Evolutionary conservation across 164 flowering plant genomes (phyloP).

Genomic region (Akebia trifoliata): DNA sequence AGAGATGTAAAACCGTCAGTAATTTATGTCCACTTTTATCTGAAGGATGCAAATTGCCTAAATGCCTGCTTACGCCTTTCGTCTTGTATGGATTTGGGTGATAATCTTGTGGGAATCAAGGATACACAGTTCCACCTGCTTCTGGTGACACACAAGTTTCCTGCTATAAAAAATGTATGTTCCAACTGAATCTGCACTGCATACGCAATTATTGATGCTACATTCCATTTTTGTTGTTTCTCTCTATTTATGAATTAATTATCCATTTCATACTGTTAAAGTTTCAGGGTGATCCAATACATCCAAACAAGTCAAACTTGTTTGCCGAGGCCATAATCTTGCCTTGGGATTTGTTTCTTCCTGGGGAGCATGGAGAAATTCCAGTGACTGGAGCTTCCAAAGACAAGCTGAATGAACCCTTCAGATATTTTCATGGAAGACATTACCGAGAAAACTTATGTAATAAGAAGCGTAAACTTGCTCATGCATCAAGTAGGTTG

Average conservation of each 20-base stretch:
- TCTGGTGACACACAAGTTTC: constrained; percentile 67
- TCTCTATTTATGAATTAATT: background rate
- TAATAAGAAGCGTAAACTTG: constrained; percentile 43
- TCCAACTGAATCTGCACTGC: constrained; percentile 4
- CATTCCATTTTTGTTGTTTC: background rate
- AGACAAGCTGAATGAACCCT: constrained; percentile 12
- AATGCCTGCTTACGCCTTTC: constrained; percentile 24
- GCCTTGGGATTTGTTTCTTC: constrained; percentile 59
- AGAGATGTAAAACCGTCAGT: constrained; percentile 23
- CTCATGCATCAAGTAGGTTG: constrained; percentile 14
- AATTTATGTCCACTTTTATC: constrained; percentile 37
- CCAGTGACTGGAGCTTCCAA: constrained; percentile 8
- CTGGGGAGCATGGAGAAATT: constrained; percentile 19
- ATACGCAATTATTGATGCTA: too few species aligned
- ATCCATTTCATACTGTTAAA: constrained; percentile 16
- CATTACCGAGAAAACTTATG: constrained; percentile 14
- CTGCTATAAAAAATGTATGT: constrained; percentile 45
- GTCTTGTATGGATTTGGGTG: constrained; percentile 15
- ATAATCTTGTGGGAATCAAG: constrained; percentile 21
- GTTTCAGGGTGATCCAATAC: constrained; percentile 33
- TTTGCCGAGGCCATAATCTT: constrained; percentile 68
- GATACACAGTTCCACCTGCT: constrained; percentile 56
- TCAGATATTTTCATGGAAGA: constrained; percentile 5
- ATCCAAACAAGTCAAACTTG: constrained; percentile 27
- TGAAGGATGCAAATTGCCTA: constrained; percentile 29